A percentile compares a stretch with the other conserved stretches of the same genome.
phyloP scores from a whole-genome alignment of 139 green algal genomes.

The Cymbomonas tetramitiformis region DNA sequence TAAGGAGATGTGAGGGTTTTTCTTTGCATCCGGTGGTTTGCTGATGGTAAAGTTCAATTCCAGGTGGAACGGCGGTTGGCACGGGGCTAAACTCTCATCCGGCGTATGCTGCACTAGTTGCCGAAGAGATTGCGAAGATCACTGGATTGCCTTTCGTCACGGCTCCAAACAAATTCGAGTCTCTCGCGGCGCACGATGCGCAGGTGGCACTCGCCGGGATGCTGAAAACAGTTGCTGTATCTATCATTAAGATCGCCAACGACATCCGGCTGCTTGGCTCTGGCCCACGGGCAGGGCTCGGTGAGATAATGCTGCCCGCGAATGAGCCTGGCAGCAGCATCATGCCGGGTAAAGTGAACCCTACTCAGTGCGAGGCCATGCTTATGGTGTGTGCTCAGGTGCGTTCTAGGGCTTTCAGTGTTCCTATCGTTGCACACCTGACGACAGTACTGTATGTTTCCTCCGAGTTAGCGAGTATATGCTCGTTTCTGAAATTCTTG shows the following conservation, averaged over 20 bases:
- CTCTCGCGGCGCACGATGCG: constrained; percentile 82
- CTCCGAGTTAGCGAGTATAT: background rate
- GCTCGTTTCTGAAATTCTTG: background rate
- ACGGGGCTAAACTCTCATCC: constrained; percentile 78
- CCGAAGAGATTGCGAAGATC: constrained; percentile 48
- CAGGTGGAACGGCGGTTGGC: constrained; percentile 87
- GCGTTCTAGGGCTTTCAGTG: too few relatives aligned
- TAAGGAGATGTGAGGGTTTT: too few relatives aligned
- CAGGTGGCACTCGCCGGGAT: constrained; percentile 62
- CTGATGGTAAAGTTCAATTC: too few relatives aligned
- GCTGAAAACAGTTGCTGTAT: constrained; percentile 76
- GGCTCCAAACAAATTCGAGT: constrained; percentile 94
- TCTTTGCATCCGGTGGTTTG: too few relatives aligned
- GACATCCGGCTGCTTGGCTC: constrained; percentile 39
- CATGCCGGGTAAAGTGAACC: constrained; percentile 97
- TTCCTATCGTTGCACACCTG: too few relatives aligned
- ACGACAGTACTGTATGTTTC: background rate
- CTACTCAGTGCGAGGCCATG: constrained; percentile 88
- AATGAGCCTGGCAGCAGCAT: constrained; percentile 91
- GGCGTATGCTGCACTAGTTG: constrained; percentile 55
- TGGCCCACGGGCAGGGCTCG: constrained; percentile 74
- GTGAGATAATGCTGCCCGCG: constrained; percentile 80
- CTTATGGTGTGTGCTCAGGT: constrained; percentile 84
- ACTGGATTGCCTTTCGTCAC: constrained; percentile 78
- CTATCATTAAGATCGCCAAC: constrained; percentile 75